Evolutionary conservation across 2,329 filamentous ascomycete species (phyloP).

Genomic region (Ophiosphaerella herpotricha): DNA sequence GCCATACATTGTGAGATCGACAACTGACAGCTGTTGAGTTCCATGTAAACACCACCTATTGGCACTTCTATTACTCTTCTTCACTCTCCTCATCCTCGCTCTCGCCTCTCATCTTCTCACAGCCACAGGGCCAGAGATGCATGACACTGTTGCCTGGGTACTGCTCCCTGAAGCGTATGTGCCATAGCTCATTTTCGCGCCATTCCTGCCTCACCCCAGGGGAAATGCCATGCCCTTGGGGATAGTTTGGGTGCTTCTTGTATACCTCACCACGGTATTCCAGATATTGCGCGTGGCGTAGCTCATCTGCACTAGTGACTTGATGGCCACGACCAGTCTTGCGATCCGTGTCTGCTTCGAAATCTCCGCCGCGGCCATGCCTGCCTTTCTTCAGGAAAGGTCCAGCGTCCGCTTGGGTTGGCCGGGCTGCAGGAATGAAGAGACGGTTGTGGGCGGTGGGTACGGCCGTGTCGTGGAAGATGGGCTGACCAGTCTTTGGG

Average conservation of each 20-base stretch:
- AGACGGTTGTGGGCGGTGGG: neutral
- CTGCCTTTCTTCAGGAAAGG: constrained; percentile 25
- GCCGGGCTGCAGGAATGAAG: neutral
- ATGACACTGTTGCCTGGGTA: constrained; percentile 20
- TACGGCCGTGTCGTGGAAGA: constrained; percentile 6
- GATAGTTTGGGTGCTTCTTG: neutral
- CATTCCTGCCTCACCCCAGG: neutral
- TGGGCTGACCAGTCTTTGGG: neutral
- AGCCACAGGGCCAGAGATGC: constrained; percentile 34
- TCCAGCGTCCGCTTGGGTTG: neutral
- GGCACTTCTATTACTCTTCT: constrained; percentile 11
- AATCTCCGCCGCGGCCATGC: constrained; percentile 28
- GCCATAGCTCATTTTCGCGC: constrained; percentile 15
- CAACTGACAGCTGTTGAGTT: too few species aligned
- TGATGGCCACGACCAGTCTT: constrained; percentile 27
- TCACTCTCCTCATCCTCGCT: constrained; percentile 20
- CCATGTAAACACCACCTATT: neutral
- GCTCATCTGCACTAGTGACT: constrained; percentile 18
- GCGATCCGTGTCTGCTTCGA: constrained; percentile 17
- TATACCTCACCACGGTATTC: neutral
- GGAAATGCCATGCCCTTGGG: neutral
- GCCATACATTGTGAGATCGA: too few species aligned
- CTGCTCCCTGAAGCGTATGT: constrained; percentile 14
- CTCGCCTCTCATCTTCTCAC: constrained; percentile 12
- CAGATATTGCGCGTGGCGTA: constrained; percentile 4